These are phyloP conservation scores for Salvia miltiorrhiza DNA, from an alignment of 257 asterid species.

Conservation along the genomic window DNA sequence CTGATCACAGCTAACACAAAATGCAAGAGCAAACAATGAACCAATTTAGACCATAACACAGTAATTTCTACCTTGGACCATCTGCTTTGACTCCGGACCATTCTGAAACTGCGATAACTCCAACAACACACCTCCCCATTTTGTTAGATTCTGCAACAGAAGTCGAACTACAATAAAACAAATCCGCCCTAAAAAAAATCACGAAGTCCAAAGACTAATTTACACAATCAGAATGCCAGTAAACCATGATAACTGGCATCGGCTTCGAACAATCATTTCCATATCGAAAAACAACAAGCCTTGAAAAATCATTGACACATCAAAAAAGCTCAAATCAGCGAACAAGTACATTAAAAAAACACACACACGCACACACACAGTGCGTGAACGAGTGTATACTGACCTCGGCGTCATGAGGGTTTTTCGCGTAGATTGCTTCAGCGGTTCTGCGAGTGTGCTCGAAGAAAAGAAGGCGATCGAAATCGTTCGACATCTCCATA, in stretches of 20 bases:
- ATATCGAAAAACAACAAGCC: constrained; percentile 11
- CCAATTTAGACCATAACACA: not conserved
- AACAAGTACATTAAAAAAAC: not conserved
- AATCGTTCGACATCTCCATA: constrained; percentile 67
- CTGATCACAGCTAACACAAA: not conserved
- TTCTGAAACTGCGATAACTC: constrained; percentile 85
- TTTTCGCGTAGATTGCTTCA: constrained; percentile 56
- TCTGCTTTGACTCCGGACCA: constrained; percentile 66
- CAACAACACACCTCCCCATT: constrained; percentile 89
- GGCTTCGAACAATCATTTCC: not conserved
- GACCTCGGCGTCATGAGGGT: constrained; percentile 85
- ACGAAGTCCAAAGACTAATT: not conserved
- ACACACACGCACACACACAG: not conserved
- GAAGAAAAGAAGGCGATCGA: constrained; percentile 80
- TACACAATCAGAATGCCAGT: not conserved
- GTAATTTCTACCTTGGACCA: constrained; percentile 59
- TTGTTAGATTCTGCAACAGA: constrained; percentile 68
- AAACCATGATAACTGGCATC: not conserved
- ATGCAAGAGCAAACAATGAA: not conserved
- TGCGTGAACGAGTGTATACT: not conserved
- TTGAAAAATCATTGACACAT: not conserved
- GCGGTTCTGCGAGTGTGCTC: constrained; percentile 86
- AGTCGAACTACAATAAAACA: not conserved
- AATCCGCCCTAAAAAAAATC: not conserved
- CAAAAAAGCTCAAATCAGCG: not conserved